Base-by-base conservation (phyloP, 106 monocot genomes). In the Dactylorhiza incarnata region DNA sequence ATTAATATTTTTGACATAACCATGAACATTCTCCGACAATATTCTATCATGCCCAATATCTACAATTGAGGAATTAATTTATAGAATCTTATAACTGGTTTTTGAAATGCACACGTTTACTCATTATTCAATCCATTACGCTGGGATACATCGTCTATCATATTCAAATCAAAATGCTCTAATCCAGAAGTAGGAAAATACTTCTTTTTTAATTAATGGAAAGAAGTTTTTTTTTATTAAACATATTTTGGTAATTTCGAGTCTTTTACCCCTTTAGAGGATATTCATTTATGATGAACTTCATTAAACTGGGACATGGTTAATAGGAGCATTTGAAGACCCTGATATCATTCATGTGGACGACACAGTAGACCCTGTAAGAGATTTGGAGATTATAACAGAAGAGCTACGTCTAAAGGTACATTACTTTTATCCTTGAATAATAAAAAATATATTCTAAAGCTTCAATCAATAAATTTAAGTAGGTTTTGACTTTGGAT, bases 301-400 rank as follows among this genome's bases (percentile, higher is more conserved):
- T 22, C 3, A 22, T 48, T 22, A 20, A 72, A 48, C 22, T 48
- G 22, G 7, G 23, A 23, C 19, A 62, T 78, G 70, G 9, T 37
- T 74, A 76, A 19, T 81, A 99, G 97, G 97, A 85, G 97, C 94
- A 83, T 99, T 99, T 91, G 97, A 99, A 61, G 97, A 99, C 84
- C 77, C 89, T 66, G 94, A 99, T 78, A 89, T 99, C 68, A 91
- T 91, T 82, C 97, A 99, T 83, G 91, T 99, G 78, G 97, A 99
- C 82, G 97, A 99, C 75, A 37, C 73, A 17, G 87, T 99, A 23
- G 97, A 99, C 78, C 94, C 97, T 82, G 91, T 91, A 73, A 94
- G 97, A 77, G 97, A 99, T 81, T 87, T 99, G 68, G 97, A 99
- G 62, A 72, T 81, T 58, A 99, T 99, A 76, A 84, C 81, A 67